phyloP scores from a whole-genome alignment of 2,329 filamentous ascomycete species.

The Fusarium circinatum region DNA sequence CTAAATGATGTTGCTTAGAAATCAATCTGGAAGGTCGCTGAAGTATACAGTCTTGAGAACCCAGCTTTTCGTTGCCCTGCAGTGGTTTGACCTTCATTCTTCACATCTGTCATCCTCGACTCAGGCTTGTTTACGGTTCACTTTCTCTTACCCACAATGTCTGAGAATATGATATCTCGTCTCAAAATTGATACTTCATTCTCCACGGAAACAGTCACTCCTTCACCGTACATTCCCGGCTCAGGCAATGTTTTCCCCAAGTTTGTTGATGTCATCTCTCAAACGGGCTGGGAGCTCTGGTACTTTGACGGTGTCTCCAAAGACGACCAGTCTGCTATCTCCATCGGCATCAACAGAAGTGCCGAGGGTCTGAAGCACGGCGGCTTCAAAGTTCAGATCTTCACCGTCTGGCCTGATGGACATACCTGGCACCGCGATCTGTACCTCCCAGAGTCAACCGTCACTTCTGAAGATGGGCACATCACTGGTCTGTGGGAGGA shows the following conservation, averaged over 20 bases:
- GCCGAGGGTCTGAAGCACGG: background rate
- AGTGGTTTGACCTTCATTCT: too few relatives aligned
- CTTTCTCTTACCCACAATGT: background rate
- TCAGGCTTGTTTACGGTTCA: too few relatives aligned
- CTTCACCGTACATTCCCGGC: accelerated
- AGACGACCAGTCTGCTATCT: background rate
- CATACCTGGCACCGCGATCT: background rate
- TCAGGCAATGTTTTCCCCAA: background rate
- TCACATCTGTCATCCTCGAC: too few relatives aligned
- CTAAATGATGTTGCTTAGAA: too few relatives aligned
- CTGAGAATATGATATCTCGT: accelerated
- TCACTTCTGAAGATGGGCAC: background rate
- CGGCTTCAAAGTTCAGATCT: background rate
- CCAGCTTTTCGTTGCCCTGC: too few relatives aligned
- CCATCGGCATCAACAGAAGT: background rate
- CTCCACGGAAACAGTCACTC: background rate
- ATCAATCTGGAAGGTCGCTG: too few relatives aligned
- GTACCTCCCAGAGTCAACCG: background rate
- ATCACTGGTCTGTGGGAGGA: background rate
- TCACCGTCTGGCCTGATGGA: background rate
- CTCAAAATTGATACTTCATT: background rate
- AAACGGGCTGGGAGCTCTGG: background rate
- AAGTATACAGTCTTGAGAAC: too few relatives aligned
- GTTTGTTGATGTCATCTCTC: background rate
- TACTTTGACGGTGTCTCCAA: background rate